These are phyloP conservation scores for Dictyostelium capitatum DNA, from an alignment of 78 protist species.

Conservation along the genomic window DNA sequence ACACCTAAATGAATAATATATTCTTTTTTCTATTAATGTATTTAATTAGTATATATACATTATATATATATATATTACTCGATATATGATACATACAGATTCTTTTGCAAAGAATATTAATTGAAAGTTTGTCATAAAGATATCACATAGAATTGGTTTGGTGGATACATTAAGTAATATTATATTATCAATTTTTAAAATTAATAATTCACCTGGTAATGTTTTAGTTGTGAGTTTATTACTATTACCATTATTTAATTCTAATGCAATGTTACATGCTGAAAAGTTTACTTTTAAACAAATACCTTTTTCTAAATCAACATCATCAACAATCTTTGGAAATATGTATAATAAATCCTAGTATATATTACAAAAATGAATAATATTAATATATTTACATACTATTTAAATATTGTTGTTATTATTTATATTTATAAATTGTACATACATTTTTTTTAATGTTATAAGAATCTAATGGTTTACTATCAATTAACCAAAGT, in stretches of 20 bases:
- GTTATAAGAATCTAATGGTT: conserved; percentile 19
- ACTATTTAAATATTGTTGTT: no score
- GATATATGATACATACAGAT: conserved; percentile 1
- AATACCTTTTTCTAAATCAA: conserved; percentile 35
- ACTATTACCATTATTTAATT: not conserved
- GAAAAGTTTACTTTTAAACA: conserved; percentile 31
- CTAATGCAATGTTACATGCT: not conserved
- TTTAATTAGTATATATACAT: not conserved
- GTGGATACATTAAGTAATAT: conserved; percentile 15
- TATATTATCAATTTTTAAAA: conserved; percentile 26
- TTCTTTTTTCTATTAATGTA: conserved; percentile 5
- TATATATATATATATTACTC: not conserved
- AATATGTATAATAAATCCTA: conserved; percentile 35
- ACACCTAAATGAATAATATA: conserved; percentile 31
- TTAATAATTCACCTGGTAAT: conserved; percentile 30
- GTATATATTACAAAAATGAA: no score
- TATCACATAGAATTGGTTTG: conserved; percentile 8
- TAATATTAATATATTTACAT: not conserved
- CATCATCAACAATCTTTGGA: conserved; percentile 19
- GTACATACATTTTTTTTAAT: conserved; percentile 7
- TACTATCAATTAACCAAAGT: conserved; percentile 34
- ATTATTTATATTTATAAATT: not conserved
- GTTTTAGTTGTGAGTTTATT: not conserved
- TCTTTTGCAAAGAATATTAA: conserved; percentile 11
- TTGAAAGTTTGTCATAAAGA: conserved; percentile 46